Base-by-base conservation (phyloP, 208 protist species). In the Trichomonas gallinae region DNA sequence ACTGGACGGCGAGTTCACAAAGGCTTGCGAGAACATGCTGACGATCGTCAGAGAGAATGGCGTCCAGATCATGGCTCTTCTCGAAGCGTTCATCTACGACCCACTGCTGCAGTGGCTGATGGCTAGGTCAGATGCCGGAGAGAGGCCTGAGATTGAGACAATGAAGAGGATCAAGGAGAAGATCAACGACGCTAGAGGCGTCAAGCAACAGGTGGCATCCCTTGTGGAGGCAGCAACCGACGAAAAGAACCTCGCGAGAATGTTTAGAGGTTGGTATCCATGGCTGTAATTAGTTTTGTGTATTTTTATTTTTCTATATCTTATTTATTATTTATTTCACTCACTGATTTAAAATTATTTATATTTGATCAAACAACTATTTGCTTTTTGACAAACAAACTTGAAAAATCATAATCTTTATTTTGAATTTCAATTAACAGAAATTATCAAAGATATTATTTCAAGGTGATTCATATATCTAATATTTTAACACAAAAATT, bases 191-290 rank as follows among this genome's bases (percentile, higher is more conserved):
- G 40, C 44, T 45, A 9, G 46, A 0, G 23, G 31, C 34, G 89
- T 96, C 23, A 58, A 72, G 4, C 9, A 83, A 88, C 96, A 97
- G 58, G 96, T 97, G 15, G 38, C 45, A 46, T 45, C 23, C 10
- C 48, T 97, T 6, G 96, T 97, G 49, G 42, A 97, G 34, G 44
- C 96, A 31, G 96, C 96, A 3, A 97, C 82, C 23, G 44, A 72
- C 34, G 15, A 31, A 49, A 85, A 88, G 40, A 96, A 96, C 31
- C 82, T 97, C 9, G 49, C 63, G 31, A 72, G 48, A 83, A 96
- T 97, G 58, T 97, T 97, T n/a, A 31, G 34, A n/a, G 96, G 96
- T 42, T 97, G 96, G 96, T 96, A 40, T 17, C 96, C 96, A 46
- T 87, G 38, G 17, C 96, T 36, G 17, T 97, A 97, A 97, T 44